These are phyloP conservation scores for Camelina laxa DNA, from an alignment of 345 rosid genomes.

Conservation along the genomic window DNA sequence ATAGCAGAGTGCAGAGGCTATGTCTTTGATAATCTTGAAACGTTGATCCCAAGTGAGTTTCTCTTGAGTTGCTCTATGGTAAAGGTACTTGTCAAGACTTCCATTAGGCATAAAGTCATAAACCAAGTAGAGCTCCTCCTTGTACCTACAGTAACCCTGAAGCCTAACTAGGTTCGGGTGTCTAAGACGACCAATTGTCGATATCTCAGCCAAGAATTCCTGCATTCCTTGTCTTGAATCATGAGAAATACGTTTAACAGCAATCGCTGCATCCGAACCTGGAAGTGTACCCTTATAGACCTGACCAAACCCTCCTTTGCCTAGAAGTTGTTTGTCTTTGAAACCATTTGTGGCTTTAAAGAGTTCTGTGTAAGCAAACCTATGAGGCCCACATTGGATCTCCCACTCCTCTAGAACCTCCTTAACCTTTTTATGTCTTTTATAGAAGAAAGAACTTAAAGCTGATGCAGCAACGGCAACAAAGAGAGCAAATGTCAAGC, in stretches of 20 bases:
- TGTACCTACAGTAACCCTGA: conserved; percentile 48
- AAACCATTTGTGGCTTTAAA: conserved; percentile 34
- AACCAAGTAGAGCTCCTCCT: conserved; percentile 48
- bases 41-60: conserved; percentile 48
- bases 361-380: conserved; percentile 36
- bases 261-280: conserved; percentile 9
- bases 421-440: conserved; percentile 39
- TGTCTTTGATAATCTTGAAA: conserved; percentile 46
- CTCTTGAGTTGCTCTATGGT: conserved; percentile 2
- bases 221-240: conserved; percentile 31
- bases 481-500: conserved; percentile 42
- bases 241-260: conserved; percentile 24
- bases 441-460: conserved; percentile 7
- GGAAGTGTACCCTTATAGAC: conserved; percentile 29
- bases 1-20: conserved; percentile 47
- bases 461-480: conserved; percentile 27
- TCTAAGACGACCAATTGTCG: conserved; percentile 35
- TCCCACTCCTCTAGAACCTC: conserved; percentile 41
- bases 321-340: conserved; percentile 27
- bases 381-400: conserved; percentile 31
- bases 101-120: conserved; percentile 57
- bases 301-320: conserved; percentile 34
- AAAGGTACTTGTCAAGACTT: conserved; percentile 53
- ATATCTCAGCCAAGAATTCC: conserved; percentile 37
- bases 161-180: conserved; percentile 46